Evolutionary conservation across 345 rosid genomes (phyloP).

Genomic region (Pelargonium nanum): DNA sequence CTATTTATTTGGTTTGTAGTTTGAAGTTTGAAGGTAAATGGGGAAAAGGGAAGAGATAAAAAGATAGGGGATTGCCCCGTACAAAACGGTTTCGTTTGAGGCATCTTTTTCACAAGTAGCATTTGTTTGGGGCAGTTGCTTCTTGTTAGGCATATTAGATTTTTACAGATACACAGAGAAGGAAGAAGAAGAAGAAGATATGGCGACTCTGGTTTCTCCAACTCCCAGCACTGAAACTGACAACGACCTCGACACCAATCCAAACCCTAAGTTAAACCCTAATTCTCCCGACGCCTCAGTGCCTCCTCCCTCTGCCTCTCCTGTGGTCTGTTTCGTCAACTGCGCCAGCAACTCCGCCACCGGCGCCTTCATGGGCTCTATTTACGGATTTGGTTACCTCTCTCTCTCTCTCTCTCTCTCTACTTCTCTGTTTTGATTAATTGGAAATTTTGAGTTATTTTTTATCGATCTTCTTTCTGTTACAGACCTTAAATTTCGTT

Average conservation of each 20-base stretch:
- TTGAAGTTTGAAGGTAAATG: too few relatives aligned
- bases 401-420: not conserved
- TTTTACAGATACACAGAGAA: not conserved
- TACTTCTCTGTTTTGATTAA: not conserved
- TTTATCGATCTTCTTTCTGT: not conserved
- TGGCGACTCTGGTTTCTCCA: slow-evolving; percentile 34
- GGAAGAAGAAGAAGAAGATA: not conserved
- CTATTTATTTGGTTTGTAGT: too few relatives aligned
- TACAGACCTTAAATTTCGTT: not conserved
- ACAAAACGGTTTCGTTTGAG: too few relatives aligned
- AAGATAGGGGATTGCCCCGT: too few relatives aligned
- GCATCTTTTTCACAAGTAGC: too few relatives aligned
- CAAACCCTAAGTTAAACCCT: slow-evolving; percentile 18
- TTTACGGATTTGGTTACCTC: slow-evolving; percentile 65
- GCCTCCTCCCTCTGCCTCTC: slow-evolving; percentile 26
- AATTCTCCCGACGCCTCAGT: slow-evolving; percentile 33
- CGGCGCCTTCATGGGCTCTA: slow-evolving; percentile 87
- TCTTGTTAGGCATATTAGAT: too few relatives aligned
- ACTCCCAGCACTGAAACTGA: slow-evolving; percentile 18
- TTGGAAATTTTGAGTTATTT: not conserved
- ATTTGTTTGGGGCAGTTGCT: too few relatives aligned
- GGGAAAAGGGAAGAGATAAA: too few relatives aligned
- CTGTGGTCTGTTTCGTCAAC: slow-evolving; percentile 60
- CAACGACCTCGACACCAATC: slow-evolving; percentile 15
- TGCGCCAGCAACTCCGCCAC: slow-evolving; percentile 69